Percentiles rank a stretch among this genome's conserved stretches.
Conservation (phyloP, 164 flowering plant species). For the Euptelea pleiosperma region DNA sequence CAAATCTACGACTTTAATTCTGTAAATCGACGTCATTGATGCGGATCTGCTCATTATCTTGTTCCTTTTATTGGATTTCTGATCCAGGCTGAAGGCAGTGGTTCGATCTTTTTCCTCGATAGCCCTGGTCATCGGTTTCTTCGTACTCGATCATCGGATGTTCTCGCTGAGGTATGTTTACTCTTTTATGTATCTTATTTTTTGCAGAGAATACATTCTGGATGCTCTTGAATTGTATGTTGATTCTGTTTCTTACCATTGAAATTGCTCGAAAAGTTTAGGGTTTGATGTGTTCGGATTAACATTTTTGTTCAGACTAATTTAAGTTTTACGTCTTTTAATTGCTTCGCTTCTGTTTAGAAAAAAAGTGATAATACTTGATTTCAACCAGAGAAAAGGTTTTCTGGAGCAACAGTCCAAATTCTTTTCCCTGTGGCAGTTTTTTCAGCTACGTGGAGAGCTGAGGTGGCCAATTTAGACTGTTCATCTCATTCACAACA, state of each 20-base stretch:
- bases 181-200: not conserved
- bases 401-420: too few relatives aligned
- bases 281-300: not conserved
- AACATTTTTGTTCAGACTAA: too few relatives aligned
- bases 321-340: too few relatives aligned
- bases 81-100: constrained; percentile 35
- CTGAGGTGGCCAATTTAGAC: too few relatives aligned
- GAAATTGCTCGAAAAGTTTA: not conserved
- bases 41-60: constrained; percentile 17
- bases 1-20: not conserved
- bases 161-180: constrained; percentile 26
- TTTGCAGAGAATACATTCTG: not conserved
- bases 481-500: too few relatives aligned
- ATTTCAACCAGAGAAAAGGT: too few relatives aligned
- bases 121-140: constrained; percentile 27
- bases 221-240: constrained; percentile 3
- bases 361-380: too few relatives aligned
- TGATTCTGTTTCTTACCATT: not conserved
- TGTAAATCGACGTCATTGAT: not conserved
- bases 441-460: too few relatives aligned
- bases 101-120: constrained; percentile 49
- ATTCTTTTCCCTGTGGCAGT: too few relatives aligned
- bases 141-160: constrained; percentile 33
- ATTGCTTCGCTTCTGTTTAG: too few relatives aligned
- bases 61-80: constrained; percentile 11